These are phyloP conservation scores for Trichoderma sp. DNA, from an alignment of 2,329 filamentous ascomycete species.

Conservation along the genomic window DNA sequence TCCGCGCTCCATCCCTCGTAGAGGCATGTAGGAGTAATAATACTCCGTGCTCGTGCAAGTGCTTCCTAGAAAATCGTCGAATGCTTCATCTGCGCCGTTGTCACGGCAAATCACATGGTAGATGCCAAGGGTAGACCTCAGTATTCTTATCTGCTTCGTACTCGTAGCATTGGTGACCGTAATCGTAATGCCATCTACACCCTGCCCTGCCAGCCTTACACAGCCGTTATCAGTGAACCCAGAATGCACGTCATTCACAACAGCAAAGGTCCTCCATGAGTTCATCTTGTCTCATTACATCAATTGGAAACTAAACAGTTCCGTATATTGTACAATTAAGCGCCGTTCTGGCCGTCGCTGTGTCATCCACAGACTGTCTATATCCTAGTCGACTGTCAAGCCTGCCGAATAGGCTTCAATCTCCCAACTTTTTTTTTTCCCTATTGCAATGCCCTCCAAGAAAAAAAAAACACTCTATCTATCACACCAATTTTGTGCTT, in stretches of 20 bases:
- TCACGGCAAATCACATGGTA: not conserved
- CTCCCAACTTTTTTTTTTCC: conserved; percentile 14
- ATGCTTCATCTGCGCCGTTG: not conserved
- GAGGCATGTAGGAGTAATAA: not conserved
- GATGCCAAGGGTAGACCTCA: not conserved
- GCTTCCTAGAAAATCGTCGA: not conserved
- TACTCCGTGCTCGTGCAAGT: not conserved
- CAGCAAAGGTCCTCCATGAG: not conserved
- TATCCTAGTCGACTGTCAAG: conserved; percentile 18
- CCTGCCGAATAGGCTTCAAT: not conserved
- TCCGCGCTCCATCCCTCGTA: not conserved
- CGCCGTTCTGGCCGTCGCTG: conserved; percentile 25
- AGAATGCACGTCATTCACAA: not conserved
- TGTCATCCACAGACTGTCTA: conserved; percentile 25
- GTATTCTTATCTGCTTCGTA: not conserved
- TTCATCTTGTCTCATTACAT: conserved; percentile 23
- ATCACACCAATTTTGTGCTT: not conserved
- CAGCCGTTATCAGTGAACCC: not conserved
- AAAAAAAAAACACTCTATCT: conserved; percentile 15
- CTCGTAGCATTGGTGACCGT: not conserved
- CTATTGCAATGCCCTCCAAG: not conserved
- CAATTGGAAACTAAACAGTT: conserved; percentile 23
- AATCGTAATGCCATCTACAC: not conserved
- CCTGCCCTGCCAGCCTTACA: not conserved
- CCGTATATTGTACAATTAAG: conserved; percentile 29